phyloP scores from a whole-genome alignment of 78 protist species.

The Cavenderia fasciculata region DNA sequence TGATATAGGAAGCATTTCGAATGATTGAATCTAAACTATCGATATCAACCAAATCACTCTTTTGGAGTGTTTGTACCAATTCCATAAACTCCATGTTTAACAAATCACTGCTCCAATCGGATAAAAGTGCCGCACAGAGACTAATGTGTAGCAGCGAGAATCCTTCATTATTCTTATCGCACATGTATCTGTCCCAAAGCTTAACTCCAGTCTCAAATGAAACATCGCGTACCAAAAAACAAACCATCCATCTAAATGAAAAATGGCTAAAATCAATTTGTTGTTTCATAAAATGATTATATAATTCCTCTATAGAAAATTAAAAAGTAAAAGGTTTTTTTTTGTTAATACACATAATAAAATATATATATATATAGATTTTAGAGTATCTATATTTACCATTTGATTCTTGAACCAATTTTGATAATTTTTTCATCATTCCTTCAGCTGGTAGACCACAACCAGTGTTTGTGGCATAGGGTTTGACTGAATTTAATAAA shows the following conservation, averaged over 20 bases:
- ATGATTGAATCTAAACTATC: slow-evolving; percentile 18
- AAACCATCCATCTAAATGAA: slow-evolving; percentile 76
- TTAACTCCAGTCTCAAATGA: slow-evolving; percentile 57
- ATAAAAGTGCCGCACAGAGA: slow-evolving; percentile 34
- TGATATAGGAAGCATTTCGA: not conserved
- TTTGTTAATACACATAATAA: not conserved
- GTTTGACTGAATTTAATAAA: slow-evolving; percentile 42
- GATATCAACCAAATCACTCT: not conserved
- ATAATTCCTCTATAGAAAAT: slow-evolving; percentile 35
- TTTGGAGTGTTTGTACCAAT: slow-evolving; percentile 49
- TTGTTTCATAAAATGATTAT: slow-evolving; percentile 22
- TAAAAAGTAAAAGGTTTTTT: too few relatives aligned
- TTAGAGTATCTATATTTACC: too few relatives aligned
- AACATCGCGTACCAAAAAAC: slow-evolving; percentile 46
- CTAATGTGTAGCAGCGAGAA: slow-evolving; percentile 63
- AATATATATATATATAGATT: too few relatives aligned
- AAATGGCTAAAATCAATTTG: slow-evolving; percentile 69
- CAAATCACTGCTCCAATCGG: slow-evolving; percentile 15
- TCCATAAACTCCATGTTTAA: slow-evolving; percentile 66
- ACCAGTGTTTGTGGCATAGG: slow-evolving; percentile 48
- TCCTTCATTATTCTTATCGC: slow-evolving; percentile 61
- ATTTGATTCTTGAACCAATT: slow-evolving; percentile 43
- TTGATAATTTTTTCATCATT: slow-evolving; percentile 50
- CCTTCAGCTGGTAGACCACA: slow-evolving; percentile 77
- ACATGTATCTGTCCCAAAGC: slow-evolving; percentile 64